A percentile compares a stretch with the other conserved stretches of the same genome.
Conservation (phyloP, 805 yeast species). For the Brettanomyces custersianus region DNA sequence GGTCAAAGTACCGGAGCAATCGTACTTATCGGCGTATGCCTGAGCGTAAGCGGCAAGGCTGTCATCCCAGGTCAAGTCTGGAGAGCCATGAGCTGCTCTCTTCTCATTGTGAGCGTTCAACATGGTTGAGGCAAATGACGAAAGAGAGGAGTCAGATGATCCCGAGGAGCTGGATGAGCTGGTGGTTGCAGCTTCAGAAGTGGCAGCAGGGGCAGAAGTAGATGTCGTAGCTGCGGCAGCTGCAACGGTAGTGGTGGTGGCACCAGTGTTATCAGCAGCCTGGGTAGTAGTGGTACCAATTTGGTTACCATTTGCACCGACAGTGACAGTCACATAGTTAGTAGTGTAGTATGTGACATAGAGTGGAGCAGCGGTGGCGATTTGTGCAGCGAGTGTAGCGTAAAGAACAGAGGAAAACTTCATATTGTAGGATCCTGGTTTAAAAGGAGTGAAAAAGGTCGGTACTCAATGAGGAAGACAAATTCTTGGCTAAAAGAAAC, state of each 20-base stretch:
- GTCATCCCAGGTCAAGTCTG: constrained; percentile 47
- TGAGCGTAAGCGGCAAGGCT: constrained; percentile 48
- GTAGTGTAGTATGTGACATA: constrained; percentile 10
- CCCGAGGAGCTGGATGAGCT: constrained; percentile 12
- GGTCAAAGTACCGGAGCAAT: constrained; percentile 50
- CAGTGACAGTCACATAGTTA: constrained; percentile 14
- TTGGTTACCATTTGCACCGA: constrained; percentile 1
- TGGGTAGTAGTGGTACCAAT: not conserved
- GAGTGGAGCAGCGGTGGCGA: constrained; percentile 4
- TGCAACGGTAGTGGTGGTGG: constrained; percentile 3
- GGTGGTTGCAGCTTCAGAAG: constrained; percentile 12
- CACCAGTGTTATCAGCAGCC: constrained; percentile 1
- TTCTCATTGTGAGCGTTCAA: constrained; percentile 53
- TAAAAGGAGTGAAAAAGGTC: not conserved
- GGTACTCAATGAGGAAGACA: not conserved
- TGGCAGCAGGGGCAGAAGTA: constrained; percentile 8
- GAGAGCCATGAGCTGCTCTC: constrained; percentile 47
- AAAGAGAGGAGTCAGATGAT: constrained; percentile 10
- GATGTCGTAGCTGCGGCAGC: constrained; percentile 3
- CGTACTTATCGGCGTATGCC: constrained; percentile 43
- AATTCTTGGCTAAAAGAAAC: not conserved
- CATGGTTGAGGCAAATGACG: constrained; percentile 27
- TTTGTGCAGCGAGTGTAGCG: constrained; percentile 4
- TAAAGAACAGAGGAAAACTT: constrained; percentile 1
- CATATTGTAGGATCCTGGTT: no score